Conservation (phyloP, 257 asterid genomes). For the Solanum habrochaites region DNA sequence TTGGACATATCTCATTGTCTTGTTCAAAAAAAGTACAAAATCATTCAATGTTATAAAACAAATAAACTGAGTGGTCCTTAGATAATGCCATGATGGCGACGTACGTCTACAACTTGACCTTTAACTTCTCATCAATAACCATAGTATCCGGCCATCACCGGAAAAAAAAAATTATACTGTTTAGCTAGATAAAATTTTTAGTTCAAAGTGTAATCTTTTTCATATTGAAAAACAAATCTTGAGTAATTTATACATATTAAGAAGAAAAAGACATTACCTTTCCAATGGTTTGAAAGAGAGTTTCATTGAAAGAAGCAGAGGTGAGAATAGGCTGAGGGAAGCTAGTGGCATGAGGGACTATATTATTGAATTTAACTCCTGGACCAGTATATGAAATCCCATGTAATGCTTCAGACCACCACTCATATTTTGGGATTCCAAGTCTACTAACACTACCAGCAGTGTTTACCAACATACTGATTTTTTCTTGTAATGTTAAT, state of each 20-base stretch:
- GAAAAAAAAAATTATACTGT: no score
- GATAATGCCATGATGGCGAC: conserved; percentile 18
- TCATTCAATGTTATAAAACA: not conserved
- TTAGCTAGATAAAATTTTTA: no score
- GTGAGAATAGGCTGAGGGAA: conserved; percentile 68
- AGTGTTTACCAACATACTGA: conserved; percentile 42
- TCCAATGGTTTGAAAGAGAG: conserved; percentile 47
- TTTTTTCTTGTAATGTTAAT: conserved; percentile 59
- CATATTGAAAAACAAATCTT: not conserved
- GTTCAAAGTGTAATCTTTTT: not conserved
- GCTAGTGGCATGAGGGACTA: conserved; percentile 73
- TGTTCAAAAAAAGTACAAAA: not conserved
- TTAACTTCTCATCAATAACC: not conserved
- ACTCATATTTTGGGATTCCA: conserved; percentile 61
- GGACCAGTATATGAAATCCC: conserved; percentile 58
- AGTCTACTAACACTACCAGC: conserved; percentile 41
- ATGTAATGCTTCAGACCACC: conserved; percentile 91
- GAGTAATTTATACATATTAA: not conserved
- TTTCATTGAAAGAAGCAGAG: conserved; percentile 52
- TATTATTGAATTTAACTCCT: conserved; percentile 32
- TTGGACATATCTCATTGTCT: conserved; percentile 6
- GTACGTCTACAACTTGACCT: not conserved
- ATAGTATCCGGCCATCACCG: not conserved
- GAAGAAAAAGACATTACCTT: conserved; percentile 23
- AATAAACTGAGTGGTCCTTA: not conserved